A percentile compares a stretch with the other conserved stretches of the same genome.
phyloP scores from a whole-genome alignment of 805 yeast genomes.

The Candida mattraensis region DNA sequence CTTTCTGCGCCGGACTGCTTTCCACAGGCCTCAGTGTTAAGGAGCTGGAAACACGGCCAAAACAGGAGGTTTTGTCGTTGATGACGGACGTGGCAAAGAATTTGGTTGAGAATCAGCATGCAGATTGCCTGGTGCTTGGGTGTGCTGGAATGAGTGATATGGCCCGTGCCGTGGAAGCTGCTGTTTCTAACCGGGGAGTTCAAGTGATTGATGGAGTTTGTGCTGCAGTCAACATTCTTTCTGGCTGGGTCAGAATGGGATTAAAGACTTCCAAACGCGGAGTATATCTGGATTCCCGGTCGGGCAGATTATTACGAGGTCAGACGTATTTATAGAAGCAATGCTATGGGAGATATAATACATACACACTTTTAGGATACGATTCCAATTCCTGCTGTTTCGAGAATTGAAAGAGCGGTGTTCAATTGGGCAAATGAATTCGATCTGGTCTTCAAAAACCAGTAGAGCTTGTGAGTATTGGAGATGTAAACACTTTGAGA shows the following conservation, averaged over 20 bases:
- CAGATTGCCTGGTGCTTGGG: slow-evolving; percentile 64
- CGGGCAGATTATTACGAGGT: slow-evolving; percentile 9
- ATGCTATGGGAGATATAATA: too few relatives aligned
- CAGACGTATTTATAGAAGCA: slow-evolving; percentile 12
- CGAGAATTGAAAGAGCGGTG: too few relatives aligned
- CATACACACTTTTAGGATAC: too few relatives aligned
- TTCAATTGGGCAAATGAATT: slow-evolving; percentile 3
- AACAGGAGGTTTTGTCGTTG: slow-evolving; percentile 28
- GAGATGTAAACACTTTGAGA: slow-evolving; percentile 1
- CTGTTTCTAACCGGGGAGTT: slow-evolving; percentile 88
- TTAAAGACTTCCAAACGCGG: slow-evolving; percentile 33
- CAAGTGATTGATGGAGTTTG: slow-evolving; percentile 64
- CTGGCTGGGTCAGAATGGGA: slow-evolving; percentile 38
- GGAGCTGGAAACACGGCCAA: slow-evolving; percentile 34
- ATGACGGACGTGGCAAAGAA: slow-evolving; percentile 28
- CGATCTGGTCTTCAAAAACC: slow-evolving; percentile 13
- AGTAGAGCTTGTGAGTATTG: slow-evolving; percentile 15
- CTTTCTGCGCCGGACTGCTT: slow-evolving; percentile 34
- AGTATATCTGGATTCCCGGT: slow-evolving; percentile 17
- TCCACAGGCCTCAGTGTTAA: slow-evolving; percentile 35
- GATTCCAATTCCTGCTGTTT: too few relatives aligned
- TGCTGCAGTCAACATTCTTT: slow-evolving; percentile 30
- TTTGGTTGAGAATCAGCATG: slow-evolving; percentile 27
- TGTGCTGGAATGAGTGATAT: slow-evolving; percentile 86
- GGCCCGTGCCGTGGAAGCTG: slow-evolving; percentile 89